Evolutionary conservation across 805 yeast genomes (phyloP).

Genomic region (Candida sonorensis): DNA sequence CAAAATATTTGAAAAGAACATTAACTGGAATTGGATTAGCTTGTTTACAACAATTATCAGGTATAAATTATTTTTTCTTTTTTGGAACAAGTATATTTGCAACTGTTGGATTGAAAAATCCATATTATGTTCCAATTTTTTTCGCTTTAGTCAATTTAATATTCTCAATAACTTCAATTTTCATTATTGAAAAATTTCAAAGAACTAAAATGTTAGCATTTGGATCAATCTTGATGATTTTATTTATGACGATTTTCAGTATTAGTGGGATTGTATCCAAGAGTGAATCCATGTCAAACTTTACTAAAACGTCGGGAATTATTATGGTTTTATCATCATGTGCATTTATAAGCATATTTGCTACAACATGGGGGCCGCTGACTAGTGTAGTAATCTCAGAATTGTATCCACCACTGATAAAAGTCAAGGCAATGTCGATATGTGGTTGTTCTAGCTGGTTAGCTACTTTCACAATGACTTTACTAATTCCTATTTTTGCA

Average conservation of each 20-base stretch:
- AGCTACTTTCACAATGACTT: conserved; percentile 54
- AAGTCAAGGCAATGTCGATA: conserved; percentile 46
- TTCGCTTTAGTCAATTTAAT: conserved; percentile 48
- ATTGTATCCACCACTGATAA: conserved; percentile 55
- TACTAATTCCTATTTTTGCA: conserved; percentile 65
- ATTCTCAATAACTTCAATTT: conserved; percentile 43
- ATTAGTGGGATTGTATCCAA: conserved; percentile 44
- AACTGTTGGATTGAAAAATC: conserved; percentile 43
- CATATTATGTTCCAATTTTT: conserved; percentile 50
- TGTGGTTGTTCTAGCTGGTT: conserved; percentile 61
- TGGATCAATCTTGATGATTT: conserved; percentile 44
- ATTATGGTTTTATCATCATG: conserved; percentile 54
- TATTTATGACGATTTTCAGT: conserved; percentile 51
- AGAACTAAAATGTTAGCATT: conserved; percentile 38
- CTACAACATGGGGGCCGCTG: conserved; percentile 71
- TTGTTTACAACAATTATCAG: conserved; percentile 45
- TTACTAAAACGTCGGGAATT: conserved; percentile 18
- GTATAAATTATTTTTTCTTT: conserved; percentile 63
- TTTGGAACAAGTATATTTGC: conserved; percentile 56
- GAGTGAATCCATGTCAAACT: conserved; percentile 39
- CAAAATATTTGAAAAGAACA: conserved; percentile 22
- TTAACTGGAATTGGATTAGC: conserved; percentile 24
- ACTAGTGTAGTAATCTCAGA: conserved; percentile 61
- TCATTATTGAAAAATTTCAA: conserved; percentile 40
- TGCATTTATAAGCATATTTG: conserved; percentile 54